Conservation (phyloP, 164 flowering plant genomes). For the Stephania yunnanensis region DNA sequence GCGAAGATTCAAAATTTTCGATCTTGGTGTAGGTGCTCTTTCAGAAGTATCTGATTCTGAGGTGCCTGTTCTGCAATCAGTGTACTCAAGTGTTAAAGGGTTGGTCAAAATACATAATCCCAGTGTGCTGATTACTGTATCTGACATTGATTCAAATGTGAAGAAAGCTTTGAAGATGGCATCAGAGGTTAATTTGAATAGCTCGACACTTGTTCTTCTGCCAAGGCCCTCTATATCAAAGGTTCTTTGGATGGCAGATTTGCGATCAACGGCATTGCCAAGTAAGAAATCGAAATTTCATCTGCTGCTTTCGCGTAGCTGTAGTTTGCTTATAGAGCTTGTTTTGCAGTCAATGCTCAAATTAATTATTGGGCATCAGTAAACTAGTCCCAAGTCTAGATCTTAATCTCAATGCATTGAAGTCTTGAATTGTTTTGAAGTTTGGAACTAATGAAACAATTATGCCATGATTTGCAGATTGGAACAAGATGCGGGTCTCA, state of each 20-base stretch:
- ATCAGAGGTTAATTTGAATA: slow-evolving; percentile 40
- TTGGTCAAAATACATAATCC: slow-evolving; percentile 86
- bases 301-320: neutral
- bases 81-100: slow-evolving; percentile 87
- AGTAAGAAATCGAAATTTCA: slow-evolving; percentile 44
- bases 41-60: slow-evolving; percentile 63
- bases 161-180: slow-evolving; percentile 85
- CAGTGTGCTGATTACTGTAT: slow-evolving; percentile 64
- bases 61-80: slow-evolving; percentile 74
- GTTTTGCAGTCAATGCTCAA: neutral
- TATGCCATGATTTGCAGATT: slow-evolving; percentile 47
- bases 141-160: slow-evolving; percentile 62
- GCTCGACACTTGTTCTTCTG: slow-evolving; percentile 46
- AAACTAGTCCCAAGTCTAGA: neutral
- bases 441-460: slow-evolving; percentile 1
- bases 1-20: slow-evolving; percentile 86
- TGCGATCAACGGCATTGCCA: slow-evolving; percentile 82
- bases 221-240: slow-evolving; percentile 69
- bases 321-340: neutral
- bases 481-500: slow-evolving; percentile 83
- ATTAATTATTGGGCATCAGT: too few relatives aligned
- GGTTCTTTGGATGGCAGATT: slow-evolving; percentile 96
- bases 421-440: neutral
- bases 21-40: slow-evolving; percentile 58
- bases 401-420: neutral